A percentile compares a stretch with the other conserved stretches of the same genome.
Evolutionary conservation across 2,329 filamentous ascomycete genomes (phyloP).

Genomic region (Mycosphaerelloides madeirae): DNA sequence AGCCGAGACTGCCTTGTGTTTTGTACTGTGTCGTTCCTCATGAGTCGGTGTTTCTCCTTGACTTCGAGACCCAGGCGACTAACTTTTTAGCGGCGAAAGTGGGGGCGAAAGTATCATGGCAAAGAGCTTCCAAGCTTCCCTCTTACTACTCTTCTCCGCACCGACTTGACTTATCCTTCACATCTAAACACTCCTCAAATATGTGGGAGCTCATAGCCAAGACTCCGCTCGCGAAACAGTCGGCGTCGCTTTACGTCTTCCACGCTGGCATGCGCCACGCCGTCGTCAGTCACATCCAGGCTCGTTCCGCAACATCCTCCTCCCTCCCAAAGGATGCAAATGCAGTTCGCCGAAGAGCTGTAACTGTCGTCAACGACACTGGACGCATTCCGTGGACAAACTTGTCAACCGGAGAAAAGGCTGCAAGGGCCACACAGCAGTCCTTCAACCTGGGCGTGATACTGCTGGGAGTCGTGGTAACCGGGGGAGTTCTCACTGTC

Average conservation of each 20-base stretch:
- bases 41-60: too few relatives aligned
- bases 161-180: too few relatives aligned
- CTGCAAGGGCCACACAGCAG: constrained; percentile 80
- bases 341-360: constrained; percentile 57
- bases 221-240: constrained; percentile 7
- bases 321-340: constrained; percentile 29
- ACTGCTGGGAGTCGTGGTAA: constrained; percentile 67
- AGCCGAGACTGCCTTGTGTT: too few relatives aligned
- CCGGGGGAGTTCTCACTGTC: constrained; percentile 71
- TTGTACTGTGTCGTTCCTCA: too few relatives aligned
- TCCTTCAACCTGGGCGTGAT: constrained; percentile 82
- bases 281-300: constrained; percentile 2
- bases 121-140: too few relatives aligned
- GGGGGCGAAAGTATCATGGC: too few relatives aligned
- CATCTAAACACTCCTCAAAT: constrained; percentile 1
- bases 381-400: constrained; percentile 76
- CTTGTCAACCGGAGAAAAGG: constrained; percentile 71
- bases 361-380: constrained; percentile 83
- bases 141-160: too few relatives aligned
- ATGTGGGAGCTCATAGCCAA: constrained; percentile 14
- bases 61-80: too few relatives aligned
- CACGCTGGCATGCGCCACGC: constrained; percentile 7
- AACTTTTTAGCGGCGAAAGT: too few relatives aligned
- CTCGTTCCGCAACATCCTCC: constrained; percentile 21
- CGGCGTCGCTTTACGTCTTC: constrained; percentile 8